phyloP scores from a whole-genome alignment of 2,329 filamentous ascomycete genomes.

The Fusarium globosum region DNA sequence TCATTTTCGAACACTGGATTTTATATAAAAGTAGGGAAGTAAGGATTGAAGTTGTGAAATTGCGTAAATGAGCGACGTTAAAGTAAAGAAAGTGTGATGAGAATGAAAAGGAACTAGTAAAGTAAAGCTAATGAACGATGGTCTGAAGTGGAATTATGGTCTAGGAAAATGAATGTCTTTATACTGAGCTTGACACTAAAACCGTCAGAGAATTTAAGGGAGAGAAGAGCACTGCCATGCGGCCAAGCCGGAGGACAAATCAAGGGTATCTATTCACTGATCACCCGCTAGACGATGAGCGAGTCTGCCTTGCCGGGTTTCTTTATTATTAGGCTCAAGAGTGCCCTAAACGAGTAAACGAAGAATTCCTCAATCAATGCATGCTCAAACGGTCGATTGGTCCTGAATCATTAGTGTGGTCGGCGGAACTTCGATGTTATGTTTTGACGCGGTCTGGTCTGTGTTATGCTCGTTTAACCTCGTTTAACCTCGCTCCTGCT shows the following conservation, averaged over 20 bases:
- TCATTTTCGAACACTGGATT: not conserved
- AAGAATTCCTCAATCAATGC: not conserved
- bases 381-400: not conserved
- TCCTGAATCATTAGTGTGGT: not conserved
- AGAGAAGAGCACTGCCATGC: not conserved
- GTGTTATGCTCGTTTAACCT: not conserved
- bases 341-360: not conserved
- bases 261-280: not conserved
- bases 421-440: not conserved
- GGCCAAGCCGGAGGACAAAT: not conserved
- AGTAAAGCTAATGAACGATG: not conserved
- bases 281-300: not conserved
- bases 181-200: not conserved
- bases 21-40: too few relatives aligned
- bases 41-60: not conserved
- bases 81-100: not conserved
- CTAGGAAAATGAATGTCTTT: not conserved
- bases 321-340: not conserved
- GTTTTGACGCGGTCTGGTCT: not conserved
- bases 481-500: constrained; percentile 5
- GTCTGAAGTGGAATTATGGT: rapidly evolving
- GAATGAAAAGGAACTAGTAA: not conserved
- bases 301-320: not conserved
- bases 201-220: not conserved
- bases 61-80: too few relatives aligned